Conservation (phyloP, 768 basidiomycete genomes). For the Phylloporus sp. region DNA sequence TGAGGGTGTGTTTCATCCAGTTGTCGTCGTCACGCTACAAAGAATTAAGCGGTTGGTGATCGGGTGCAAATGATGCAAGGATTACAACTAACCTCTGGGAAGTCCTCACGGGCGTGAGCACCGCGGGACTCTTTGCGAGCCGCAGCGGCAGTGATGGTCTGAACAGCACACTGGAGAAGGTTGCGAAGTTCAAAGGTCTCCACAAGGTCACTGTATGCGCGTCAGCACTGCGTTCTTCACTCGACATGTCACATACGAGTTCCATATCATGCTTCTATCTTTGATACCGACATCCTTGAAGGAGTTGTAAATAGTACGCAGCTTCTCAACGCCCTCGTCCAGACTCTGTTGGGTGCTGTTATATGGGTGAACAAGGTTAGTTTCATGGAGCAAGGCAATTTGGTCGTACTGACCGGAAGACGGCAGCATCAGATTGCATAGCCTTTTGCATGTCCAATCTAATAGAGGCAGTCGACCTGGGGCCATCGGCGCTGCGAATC, state of each 20-base stretch:
- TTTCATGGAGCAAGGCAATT: neutral
- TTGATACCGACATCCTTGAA: conserved; percentile 92
- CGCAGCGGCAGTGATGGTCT: conserved; percentile 89
- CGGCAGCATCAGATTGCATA: conserved; percentile 97
- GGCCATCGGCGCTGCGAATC: conserved; percentile 77
- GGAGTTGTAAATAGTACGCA: conserved; percentile 80
- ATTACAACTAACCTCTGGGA: conserved; percentile 64
- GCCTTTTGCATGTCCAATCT: conserved; percentile 97
- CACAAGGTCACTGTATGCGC: conserved; percentile 70
- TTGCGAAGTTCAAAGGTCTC: conserved; percentile 98
- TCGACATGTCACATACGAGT: conserved; percentile 62
- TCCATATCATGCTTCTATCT: conserved; percentile 99
- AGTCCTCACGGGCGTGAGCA: conserved; percentile 98
- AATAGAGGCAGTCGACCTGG: conserved; percentile 83
- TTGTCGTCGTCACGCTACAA: conserved; percentile 80
- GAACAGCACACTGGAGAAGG: conserved; percentile 89
- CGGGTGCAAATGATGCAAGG: neutral
- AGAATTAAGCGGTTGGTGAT: conserved; percentile 1
- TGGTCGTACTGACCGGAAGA: conserved; percentile 64
- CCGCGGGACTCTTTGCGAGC: conserved; percentile 97
- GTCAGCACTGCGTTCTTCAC: conserved; percentile 8
- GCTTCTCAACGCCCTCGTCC: conserved; percentile 88
- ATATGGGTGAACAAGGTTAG: conserved; percentile 2
- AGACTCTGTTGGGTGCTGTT: conserved; percentile 77
- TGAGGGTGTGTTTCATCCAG: conserved; percentile 96